Evolutionary conservation across 768 basidiomycete genomes (phyloP).

Genomic region (Phaffia tasmanica): DNA sequence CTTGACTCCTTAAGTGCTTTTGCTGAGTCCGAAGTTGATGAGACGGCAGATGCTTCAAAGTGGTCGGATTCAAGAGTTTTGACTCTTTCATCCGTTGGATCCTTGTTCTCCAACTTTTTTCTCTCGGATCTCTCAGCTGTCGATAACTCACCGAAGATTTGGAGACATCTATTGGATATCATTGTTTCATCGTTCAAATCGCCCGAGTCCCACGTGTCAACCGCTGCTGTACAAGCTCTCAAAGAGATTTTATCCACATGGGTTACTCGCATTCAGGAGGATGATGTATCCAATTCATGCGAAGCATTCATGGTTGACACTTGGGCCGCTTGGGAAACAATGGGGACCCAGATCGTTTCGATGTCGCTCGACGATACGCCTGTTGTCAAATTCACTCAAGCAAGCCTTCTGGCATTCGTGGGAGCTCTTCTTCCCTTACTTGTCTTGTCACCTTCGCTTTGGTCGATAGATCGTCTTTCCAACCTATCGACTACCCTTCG

Average conservation of each 20-base stretch:
- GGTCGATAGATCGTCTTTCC: conserved; percentile 47
- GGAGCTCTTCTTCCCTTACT: conserved; percentile 55
- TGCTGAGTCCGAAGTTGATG: conserved; percentile 38
- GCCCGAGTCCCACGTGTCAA: conserved; percentile 45
- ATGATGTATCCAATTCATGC: not conserved
- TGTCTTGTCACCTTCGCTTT: conserved; percentile 41
- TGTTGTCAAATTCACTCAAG: conserved; percentile 48
- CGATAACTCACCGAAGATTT: conserved; percentile 56
- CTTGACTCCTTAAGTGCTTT: conserved; percentile 46
- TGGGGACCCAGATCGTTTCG: conserved; percentile 9
- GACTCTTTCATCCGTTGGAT: conserved; percentile 69
- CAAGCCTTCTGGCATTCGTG: conserved; percentile 70
- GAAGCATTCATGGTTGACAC: not conserved
- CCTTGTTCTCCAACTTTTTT: conserved; percentile 72
- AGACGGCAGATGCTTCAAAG: conserved; percentile 29
- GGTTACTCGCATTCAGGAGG: conserved; percentile 1
- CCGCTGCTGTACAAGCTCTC: conserved; percentile 72
- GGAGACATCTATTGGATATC: conserved; percentile 61
- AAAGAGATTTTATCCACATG: conserved; percentile 54
- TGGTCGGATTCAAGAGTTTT: conserved; percentile 86
- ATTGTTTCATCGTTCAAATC: conserved; percentile 57
- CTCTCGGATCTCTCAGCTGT: conserved; percentile 60
- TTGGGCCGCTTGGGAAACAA: conserved; percentile 15
- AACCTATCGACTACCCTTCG: conserved; percentile 69
- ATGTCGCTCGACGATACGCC: not conserved